Evolutionary conservation across 2,329 filamentous ascomycete species (phyloP), one percentile per base, ranked within the genome.

Genomic region (Phyllosticta paracitricarpa): DNA sequence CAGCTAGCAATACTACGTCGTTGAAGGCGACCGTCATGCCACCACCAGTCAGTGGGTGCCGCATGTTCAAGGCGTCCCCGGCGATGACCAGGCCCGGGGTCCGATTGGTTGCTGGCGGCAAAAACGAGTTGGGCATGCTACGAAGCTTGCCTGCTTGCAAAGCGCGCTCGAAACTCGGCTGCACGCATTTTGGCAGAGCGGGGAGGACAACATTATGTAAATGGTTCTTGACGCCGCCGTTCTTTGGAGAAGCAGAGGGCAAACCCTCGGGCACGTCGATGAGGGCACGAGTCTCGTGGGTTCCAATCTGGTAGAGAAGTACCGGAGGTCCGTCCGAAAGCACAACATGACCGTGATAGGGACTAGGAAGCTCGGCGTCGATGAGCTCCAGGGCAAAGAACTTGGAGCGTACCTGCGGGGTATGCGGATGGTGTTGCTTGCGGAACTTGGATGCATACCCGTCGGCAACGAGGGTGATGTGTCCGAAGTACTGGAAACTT

Each of bases 11-110:
- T 10, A 94, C 82, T 1, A 89, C 92, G 71, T 99, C 94, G 76
- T 93, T 96, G 75, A 99, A 89, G 1, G 91, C 94, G 1, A 97
- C 94, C 0, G 93, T 97, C 94, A 99, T 99, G 68, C 94, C 94
- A 66, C 94, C 94, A 59, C 94, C 94, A 0, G 94, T 99, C 12
- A 99, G 82, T 1, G 94, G 94, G 76, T 99, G 94, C n/a, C 94
- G 89, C 94, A 99, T 99, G 79, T 99, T 99, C 82, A 96, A 87
- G 14, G 94, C 93, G 72, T 99, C 94, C 63, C 94, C 94, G 8
- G 97, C 82, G 40, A 99, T 79, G 56, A 96, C 81, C 63, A 96
- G 77, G 3, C 90, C 90, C 1, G 85, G 83, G 10, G 83, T 82
- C 54, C 81, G 82, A 70, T 89, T 88, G 63, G 88, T 89, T 0